phyloP scores from a whole-genome alignment of 2,329 filamentous ascomycete genomes.

The Ascochyta lentis region DNA sequence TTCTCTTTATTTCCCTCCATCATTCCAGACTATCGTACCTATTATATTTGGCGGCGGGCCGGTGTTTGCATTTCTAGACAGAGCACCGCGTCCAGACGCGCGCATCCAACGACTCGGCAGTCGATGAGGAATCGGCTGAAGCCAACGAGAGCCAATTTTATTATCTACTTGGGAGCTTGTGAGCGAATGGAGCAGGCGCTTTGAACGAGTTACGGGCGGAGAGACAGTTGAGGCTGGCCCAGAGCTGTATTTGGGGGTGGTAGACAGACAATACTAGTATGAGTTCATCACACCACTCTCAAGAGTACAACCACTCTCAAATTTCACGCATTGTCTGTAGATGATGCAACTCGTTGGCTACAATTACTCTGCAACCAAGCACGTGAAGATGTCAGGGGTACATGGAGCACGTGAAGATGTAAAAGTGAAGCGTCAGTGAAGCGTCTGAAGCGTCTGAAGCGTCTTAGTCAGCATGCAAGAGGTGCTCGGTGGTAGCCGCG shows the following conservation, averaged over 20 bases:
- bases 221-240: slow-evolving; percentile 13
- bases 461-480: slow-evolving; percentile 11
- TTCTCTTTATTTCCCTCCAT: slow-evolving; percentile 30
- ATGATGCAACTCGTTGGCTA: too few species aligned
- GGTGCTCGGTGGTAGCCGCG: slow-evolving; percentile 5
- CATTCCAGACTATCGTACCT: not conserved
- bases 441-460: not conserved
- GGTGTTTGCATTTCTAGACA: slow-evolving; percentile 14
- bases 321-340: too few species aligned
- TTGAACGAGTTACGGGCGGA: not conserved
- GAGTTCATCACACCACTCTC: too few species aligned
- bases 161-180: slow-evolving; percentile 2
- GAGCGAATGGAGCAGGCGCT: slow-evolving; percentile 5
- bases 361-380: too few species aligned
- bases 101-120: slow-evolving; percentile 12
- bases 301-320: too few species aligned
- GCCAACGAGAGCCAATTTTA: not conserved
- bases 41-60: not conserved
- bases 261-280: not conserved
- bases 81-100: slow-evolving; percentile 11
- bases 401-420: too few species aligned
- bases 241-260: slow-evolving; percentile 3
- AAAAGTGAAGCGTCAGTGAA: too few species aligned
- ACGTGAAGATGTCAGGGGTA: too few species aligned
- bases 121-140: slow-evolving; percentile 4